Evolutionary conservation across 148 eudicot genomes (phyloP).

Genomic region (Vaccinium vitisidaea): DNA sequence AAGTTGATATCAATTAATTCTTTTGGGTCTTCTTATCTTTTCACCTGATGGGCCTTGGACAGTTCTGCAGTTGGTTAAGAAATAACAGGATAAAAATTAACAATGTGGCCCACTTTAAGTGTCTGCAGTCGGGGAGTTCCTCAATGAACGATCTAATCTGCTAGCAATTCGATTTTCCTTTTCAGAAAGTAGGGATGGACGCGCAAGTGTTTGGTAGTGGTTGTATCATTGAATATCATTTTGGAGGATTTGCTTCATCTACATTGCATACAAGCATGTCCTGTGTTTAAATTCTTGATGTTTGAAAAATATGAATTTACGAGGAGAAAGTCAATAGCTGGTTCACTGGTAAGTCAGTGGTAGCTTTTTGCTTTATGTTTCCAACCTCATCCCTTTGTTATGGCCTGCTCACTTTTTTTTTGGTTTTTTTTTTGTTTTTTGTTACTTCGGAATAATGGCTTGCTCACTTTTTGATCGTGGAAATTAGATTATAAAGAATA

Average conservation of each 20-base stretch:
- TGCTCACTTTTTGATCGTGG: neutral
- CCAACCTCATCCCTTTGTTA: too few species aligned
- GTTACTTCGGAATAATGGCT: too few species aligned
- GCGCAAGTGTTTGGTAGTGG: neutral
- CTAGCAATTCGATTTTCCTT: neutral
- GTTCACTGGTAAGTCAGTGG: neutral
- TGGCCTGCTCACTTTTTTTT: too few species aligned
- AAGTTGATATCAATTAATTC: constrained; percentile 3
- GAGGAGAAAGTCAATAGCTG: neutral
- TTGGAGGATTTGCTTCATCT: neutral
- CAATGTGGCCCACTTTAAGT: neutral
- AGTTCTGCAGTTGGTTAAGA: neutral
- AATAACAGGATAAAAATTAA: neutral
- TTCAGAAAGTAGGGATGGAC: neutral
- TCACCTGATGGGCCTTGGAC: neutral
- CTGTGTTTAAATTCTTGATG: neutral
- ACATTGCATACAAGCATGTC: neutral
- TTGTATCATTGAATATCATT: neutral
- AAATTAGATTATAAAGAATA: neutral
- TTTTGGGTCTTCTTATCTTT: neutral
- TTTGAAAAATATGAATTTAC: neutral
- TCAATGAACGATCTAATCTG: neutral
- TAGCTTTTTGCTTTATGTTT: neutral
- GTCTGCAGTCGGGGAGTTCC: neutral
- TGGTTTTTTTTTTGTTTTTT: too few species aligned